These are phyloP conservation scores for Podospora australis DNA, from an alignment of 495 filamentous ascomycete species.

Conservation along the genomic window DNA sequence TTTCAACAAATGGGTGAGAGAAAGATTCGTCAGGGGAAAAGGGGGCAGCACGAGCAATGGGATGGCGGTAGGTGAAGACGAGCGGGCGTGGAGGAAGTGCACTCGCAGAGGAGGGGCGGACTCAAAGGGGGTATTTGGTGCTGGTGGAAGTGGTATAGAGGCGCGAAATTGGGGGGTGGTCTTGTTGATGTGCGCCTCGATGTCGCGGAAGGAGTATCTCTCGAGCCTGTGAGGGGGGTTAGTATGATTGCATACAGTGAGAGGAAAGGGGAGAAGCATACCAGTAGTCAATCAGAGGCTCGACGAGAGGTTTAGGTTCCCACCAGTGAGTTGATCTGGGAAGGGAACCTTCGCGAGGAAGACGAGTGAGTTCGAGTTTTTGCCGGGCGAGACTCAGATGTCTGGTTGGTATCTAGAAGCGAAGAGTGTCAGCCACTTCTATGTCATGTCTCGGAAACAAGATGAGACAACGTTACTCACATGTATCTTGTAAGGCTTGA, in stretches of 20 bases:
- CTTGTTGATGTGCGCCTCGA: constrained; percentile 50
- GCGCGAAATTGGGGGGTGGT: constrained; percentile 56
- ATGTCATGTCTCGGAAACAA: neutral
- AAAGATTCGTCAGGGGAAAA: constrained; percentile 66
- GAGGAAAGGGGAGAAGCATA: constrained; percentile 17
- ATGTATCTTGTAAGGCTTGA: constrained; percentile 46
- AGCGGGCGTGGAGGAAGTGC: constrained; percentile 53
- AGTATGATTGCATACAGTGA: neutral
- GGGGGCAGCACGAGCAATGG: constrained; percentile 59
- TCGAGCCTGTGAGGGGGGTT: constrained; percentile 43
- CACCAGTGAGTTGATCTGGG: constrained; percentile 17
- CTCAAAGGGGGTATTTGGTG: neutral
- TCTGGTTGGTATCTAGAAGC: constrained; percentile 39
- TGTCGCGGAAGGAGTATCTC: constrained; percentile 53
- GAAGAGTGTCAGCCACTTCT: neutral
- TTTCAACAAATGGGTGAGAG: constrained; percentile 56
- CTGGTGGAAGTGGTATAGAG: constrained; percentile 31
- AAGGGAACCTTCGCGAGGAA: constrained; percentile 43
- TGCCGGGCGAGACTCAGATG: constrained; percentile 47
- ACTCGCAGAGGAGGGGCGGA: constrained; percentile 32
- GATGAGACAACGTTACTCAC: constrained; percentile 28
- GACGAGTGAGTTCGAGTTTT: constrained; percentile 49
- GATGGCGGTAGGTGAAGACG: constrained; percentile 41
- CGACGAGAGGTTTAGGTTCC: constrained; percentile 41
- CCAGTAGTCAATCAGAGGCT: constrained; percentile 50